Evolutionary conservation across 2,329 filamentous ascomycete species (phyloP).

Genomic region (Colletotrichum paranaense): DNA sequence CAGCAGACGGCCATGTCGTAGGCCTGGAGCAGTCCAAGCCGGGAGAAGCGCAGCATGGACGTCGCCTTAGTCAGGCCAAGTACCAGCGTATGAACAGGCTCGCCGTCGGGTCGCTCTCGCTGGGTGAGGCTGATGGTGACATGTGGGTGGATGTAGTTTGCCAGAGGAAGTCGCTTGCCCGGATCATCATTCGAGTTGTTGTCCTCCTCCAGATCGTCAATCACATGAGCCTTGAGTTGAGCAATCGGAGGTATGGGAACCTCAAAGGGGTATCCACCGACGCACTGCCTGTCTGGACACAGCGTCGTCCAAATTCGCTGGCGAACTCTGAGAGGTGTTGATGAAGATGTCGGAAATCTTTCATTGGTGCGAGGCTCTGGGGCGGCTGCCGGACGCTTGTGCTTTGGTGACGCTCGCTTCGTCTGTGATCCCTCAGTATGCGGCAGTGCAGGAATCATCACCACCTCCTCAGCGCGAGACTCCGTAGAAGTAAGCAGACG

Average conservation of each 20-base stretch:
- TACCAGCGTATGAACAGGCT: not conserved
- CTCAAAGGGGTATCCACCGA: not conserved
- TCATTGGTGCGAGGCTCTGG: not conserved
- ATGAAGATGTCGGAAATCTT: not conserved
- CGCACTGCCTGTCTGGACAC: not conserved
- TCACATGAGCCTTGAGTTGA: not conserved
- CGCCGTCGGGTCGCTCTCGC: not conserved
- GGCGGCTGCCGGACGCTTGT: not conserved
- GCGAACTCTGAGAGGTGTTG: not conserved
- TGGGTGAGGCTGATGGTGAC: not conserved
- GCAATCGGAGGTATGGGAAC: not conserved
- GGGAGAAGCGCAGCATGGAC: not conserved
- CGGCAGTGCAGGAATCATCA: too few relatives aligned
- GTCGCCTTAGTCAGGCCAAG: not conserved
- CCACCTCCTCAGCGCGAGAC: too few relatives aligned
- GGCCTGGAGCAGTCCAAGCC: conserved; percentile 1
- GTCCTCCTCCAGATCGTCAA: not conserved
- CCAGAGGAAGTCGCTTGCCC: not conserved
- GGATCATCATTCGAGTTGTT: not conserved
- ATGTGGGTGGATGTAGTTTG: conserved; percentile 1
- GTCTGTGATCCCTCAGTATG: not conserved
- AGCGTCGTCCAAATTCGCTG: not conserved
- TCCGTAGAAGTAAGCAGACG: too few relatives aligned
- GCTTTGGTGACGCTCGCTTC: not conserved
- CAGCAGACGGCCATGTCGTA: conserved; percentile 12